phyloP scores from a whole-genome alignment of 2,329 filamentous ascomycete species.

The Ophiostoma pallidulum region DNA sequence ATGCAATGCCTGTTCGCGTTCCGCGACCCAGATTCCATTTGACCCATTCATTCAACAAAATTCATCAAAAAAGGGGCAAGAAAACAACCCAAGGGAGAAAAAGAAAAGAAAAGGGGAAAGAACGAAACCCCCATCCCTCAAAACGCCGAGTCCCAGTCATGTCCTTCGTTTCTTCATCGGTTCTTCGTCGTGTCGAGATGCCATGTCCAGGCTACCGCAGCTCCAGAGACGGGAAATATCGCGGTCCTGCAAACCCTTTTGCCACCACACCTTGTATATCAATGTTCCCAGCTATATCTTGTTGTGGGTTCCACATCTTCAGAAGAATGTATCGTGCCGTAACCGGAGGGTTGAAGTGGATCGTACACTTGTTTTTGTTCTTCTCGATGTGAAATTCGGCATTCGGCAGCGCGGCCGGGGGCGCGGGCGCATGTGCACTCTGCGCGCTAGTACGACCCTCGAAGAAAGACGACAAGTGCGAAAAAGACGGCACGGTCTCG shows the following conservation, averaged over 20 bases:
- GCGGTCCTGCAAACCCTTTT: conserved; percentile 74
- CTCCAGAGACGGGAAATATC: conserved; percentile 67
- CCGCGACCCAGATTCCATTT: no score
- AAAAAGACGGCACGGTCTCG: background rate
- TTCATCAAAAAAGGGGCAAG: no score
- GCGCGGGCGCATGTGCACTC: background rate
- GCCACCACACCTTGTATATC: conserved; percentile 81
- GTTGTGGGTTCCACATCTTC: conserved; percentile 78
- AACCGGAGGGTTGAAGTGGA: conserved; percentile 74
- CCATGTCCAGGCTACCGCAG: conserved; percentile 36
- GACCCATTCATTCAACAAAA: no score
- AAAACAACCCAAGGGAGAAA: background rate
- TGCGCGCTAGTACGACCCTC: background rate
- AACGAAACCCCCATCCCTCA: background rate
- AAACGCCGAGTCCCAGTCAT: conserved; percentile 2
- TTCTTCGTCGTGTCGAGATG: background rate
- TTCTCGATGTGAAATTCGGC: conserved; percentile 77
- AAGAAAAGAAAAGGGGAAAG: background rate
- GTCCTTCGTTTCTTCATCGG: background rate
- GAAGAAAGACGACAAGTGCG: conserved; percentile 17
- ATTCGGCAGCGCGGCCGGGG: conserved; percentile 50
- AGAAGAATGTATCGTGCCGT: conserved; percentile 76
- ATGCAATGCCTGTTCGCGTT: no score
- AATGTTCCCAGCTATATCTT: conserved; percentile 60
- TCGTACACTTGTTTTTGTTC: conserved; percentile 74